These are phyloP conservation scores for Xylaria grammica DNA, from an alignment of 495 filamentous ascomycete species.

Conservation along the genomic window DNA sequence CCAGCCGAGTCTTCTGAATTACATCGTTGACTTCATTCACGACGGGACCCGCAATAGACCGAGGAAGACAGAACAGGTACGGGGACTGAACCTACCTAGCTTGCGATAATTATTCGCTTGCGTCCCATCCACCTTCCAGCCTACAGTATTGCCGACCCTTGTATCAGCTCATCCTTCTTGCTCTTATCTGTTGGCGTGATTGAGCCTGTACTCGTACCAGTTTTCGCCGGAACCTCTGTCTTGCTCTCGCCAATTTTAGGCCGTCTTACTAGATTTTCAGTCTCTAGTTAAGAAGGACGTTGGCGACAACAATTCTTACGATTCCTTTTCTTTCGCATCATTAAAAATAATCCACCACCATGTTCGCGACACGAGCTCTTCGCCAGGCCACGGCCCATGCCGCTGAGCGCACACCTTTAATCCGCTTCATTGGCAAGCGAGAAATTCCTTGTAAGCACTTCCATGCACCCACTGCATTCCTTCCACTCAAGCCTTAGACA, in stretches of 20 bases:
- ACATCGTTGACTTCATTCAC: not conserved
- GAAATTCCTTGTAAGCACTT: constrained; percentile 71
- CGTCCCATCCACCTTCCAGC: not conserved
- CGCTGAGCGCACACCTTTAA: constrained; percentile 75
- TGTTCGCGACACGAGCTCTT: constrained; percentile 71
- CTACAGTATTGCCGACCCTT: not conserved
- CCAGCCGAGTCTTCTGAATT: not conserved
- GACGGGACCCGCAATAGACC: not conserved
- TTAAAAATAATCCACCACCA: constrained; percentile 30
- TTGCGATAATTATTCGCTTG: constrained; percentile 21
- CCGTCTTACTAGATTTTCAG: not conserved
- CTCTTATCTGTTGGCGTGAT: not conserved
- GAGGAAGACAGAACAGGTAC: not conserved
- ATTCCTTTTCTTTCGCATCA: not conserved
- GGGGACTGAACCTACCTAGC: not conserved
- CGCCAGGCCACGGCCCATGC: constrained; percentile 64
- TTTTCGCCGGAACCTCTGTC: not conserved
- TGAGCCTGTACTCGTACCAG: too few species aligned
- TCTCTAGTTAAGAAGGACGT: not conserved
- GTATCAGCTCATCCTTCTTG: too few species aligned
- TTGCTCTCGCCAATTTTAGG: not conserved
- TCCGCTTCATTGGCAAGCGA: constrained; percentile 91
- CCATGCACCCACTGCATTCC: not conserved
- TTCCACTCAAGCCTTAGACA: constrained; percentile 5
- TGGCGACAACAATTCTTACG: not conserved